Evolutionary conservation across 31 red algal species (phyloP).

Genomic region (Asparagopsis taxiformis): DNA sequence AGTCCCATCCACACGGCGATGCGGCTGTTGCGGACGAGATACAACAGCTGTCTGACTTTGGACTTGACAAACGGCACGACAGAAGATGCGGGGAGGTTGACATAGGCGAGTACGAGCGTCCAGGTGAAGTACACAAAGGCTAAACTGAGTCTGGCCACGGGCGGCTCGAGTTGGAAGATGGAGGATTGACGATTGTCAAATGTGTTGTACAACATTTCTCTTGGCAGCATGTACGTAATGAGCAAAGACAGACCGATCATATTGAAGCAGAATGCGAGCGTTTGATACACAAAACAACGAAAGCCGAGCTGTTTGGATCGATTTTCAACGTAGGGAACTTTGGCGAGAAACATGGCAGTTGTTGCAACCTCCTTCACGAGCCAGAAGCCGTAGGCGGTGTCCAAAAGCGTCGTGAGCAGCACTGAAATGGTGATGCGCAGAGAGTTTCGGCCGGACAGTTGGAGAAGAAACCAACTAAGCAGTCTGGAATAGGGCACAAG

Average conservation of each 20-base stretch:
- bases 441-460: conserved; percentile 5
- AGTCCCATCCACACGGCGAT: conserved; percentile 46
- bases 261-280: conserved; percentile 40
- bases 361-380: conserved; percentile 31
- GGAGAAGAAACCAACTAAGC: conserved; percentile 43
- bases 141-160: conserved; percentile 53
- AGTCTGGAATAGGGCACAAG: conserved; percentile 57
- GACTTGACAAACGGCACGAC: conserved; percentile 27
- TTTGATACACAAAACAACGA: conserved; percentile 75
- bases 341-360: conserved; percentile 47
- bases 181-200: conserved; percentile 22
- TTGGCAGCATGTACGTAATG: conserved; percentile 32
- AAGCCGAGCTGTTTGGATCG: conserved; percentile 80
- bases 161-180: conserved; percentile 58
- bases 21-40: conserved; percentile 26
- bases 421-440: conserved; percentile 35
- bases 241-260: conserved; percentile 41
- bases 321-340: conserved; percentile 64
- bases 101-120: conserved; percentile 51
- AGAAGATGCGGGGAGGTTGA: conserved; percentile 56
- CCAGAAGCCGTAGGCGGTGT: conserved; percentile 41
- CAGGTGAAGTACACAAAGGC: conserved; percentile 71
- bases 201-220: conserved; percentile 18
- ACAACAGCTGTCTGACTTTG: not conserved
- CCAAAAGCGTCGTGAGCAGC: conserved; percentile 29